These are phyloP conservation scores for Chaetomium sp. DNA, from an alignment of 2,329 filamentous ascomycete genomes.

Conservation along the genomic window DNA sequence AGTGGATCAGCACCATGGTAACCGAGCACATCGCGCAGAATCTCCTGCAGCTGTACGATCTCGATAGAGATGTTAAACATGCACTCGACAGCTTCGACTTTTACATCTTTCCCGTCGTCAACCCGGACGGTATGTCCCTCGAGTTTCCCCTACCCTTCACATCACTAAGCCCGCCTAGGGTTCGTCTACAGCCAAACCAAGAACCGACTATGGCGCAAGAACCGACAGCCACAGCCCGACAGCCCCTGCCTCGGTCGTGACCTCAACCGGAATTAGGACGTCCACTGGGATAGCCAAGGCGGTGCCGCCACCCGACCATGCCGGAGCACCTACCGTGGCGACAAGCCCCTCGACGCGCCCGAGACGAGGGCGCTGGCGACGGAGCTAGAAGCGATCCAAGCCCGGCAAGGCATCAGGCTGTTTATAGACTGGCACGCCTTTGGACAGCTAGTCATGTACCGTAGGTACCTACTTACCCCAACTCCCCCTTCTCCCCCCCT, in stretches of 20 bases:
- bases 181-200: conserved; percentile 61
- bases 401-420: conserved; percentile 54
- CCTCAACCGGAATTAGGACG: conserved; percentile 63
- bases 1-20: conserved; percentile 61
- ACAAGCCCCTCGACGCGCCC: conserved; percentile 46
- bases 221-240: conserved; percentile 48
- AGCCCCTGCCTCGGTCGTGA: conserved; percentile 52
- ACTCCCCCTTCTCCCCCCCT: too few relatives aligned
- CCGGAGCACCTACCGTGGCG: conserved; percentile 52
- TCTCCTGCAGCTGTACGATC: conserved; percentile 51
- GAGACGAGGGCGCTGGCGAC: conserved; percentile 46
- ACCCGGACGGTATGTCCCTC: conserved; percentile 56
- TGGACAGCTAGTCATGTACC: conserved; percentile 62
- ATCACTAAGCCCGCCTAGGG: conserved; percentile 41
- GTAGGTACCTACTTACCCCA: conserved; percentile 48
- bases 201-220: conserved; percentile 65
- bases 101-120: conserved; percentile 65
- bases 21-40: conserved; percentile 56
- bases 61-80: conserved; percentile 42
- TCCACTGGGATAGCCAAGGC: conserved; percentile 53
- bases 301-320: conserved; percentile 57
- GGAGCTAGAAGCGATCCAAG: conserved; percentile 41
- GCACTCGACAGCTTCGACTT: conserved; percentile 66
- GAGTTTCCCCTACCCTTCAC: too few relatives aligned
- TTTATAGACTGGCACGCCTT: conserved; percentile 69